A percentile compares a stretch with the other conserved stretches of the same genome.
Evolutionary conservation across 495 filamentous ascomycete genomes (phyloP).

Genomic region (Hypoxylon trugodes): DNA sequence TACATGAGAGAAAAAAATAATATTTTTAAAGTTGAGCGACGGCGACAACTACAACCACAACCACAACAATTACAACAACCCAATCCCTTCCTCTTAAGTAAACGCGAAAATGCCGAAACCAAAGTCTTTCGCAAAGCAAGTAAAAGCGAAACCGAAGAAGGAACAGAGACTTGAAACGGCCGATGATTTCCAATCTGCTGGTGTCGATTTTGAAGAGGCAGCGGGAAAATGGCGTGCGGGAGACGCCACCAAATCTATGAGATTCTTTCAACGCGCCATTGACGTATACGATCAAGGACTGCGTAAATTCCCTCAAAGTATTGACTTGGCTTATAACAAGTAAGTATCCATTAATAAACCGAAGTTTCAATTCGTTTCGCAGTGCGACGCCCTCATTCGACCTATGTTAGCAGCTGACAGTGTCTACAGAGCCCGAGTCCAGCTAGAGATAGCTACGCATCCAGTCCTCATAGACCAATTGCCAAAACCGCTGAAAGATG

Average conservation of each 20-base stretch:
- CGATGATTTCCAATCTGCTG: conserved; percentile 54
- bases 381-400: not conserved
- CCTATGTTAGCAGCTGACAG: not conserved
- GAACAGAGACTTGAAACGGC: conserved; percentile 29
- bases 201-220: conserved; percentile 71
- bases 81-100: not conserved
- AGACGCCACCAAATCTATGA: conserved; percentile 71
- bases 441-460: conserved; percentile 73
- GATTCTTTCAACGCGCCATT: conserved; percentile 73
- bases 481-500: conserved; percentile 53
- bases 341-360: conserved; percentile 1
- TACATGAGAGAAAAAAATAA: no score
- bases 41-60: no score
- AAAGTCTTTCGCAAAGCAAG: conserved; percentile 12
- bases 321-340: conserved; percentile 80
- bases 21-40: no score
- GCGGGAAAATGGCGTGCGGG: conserved; percentile 78
- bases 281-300: conserved; percentile 69
- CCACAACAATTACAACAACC: no score
- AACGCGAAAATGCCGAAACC: conserved; percentile 18
- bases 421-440: conserved; percentile 58
- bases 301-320: conserved; percentile 62
- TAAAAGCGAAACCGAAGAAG: conserved; percentile 21
- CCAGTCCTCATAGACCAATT: conserved; percentile 62
- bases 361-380: not conserved